A percentile compares a stretch with the other conserved stretches of the same genome.
Conservation (phyloP, 169 alveolate genomes). For the Cryptosporidium felis region DNA sequence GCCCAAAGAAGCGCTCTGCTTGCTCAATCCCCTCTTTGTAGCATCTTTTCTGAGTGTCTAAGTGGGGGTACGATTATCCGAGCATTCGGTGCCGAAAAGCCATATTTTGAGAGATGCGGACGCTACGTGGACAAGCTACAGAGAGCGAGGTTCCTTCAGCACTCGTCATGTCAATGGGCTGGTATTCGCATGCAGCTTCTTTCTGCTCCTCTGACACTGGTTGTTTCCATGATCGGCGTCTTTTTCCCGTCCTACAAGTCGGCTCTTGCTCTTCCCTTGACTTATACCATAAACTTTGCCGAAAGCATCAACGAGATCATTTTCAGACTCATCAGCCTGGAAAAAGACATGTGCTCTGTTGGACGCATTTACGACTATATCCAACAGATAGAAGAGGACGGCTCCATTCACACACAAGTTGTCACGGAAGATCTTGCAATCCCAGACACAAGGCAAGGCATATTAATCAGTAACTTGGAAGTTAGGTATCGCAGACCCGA, state of each 20-base stretch:
- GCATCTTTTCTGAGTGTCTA: slow-evolving; percentile 75
- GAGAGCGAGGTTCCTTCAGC: slow-evolving; percentile 63
- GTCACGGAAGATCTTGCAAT: slow-evolving; percentile 22
- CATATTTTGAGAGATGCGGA: slow-evolving; percentile 31
- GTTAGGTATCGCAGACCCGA: slow-evolving; percentile 62
- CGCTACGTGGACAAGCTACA: slow-evolving; percentile 50
- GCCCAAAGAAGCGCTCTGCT: slow-evolving; percentile 77
- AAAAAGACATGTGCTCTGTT: slow-evolving; percentile 77
- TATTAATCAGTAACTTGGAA: slow-evolving; percentile 35
- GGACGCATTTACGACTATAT: slow-evolving; percentile 46
- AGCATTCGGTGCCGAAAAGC: slow-evolving; percentile 39
- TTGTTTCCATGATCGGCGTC: slow-evolving; percentile 36
- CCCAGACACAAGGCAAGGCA: slow-evolving; percentile 52
- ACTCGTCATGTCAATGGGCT: slow-evolving; percentile 72
- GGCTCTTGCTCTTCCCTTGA: slow-evolving; percentile 22
- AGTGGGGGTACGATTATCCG: slow-evolving; percentile 74
- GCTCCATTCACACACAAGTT: slow-evolving; percentile 24
- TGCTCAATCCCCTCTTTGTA: slow-evolving; percentile 74
- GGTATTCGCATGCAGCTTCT: slow-evolving; percentile 75
- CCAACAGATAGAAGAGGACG: slow-evolving; percentile 6
- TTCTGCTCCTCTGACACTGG: slow-evolving; percentile 71
- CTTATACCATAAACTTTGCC: slow-evolving; percentile 50
- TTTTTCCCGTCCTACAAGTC: background rate
- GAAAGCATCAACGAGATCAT: slow-evolving; percentile 55
- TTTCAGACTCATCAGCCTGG: slow-evolving; percentile 47